phyloP scores from a whole-genome alignment of 2,329 filamentous ascomycete species.

The Colletotrichum viniferum region DNA sequence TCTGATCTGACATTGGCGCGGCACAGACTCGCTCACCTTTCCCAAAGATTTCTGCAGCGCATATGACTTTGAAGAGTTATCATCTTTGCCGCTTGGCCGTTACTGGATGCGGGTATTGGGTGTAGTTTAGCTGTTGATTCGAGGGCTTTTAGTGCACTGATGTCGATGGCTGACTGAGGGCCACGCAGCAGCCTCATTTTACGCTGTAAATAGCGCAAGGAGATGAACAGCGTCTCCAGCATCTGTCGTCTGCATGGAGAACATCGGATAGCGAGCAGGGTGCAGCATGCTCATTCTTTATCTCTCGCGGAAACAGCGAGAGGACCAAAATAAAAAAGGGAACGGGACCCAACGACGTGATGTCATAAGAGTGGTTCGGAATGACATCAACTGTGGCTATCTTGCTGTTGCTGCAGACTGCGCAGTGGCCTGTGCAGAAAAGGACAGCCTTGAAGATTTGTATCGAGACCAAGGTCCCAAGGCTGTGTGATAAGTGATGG shows the following conservation, averaged over 20 bases:
- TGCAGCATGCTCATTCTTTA: not conserved
- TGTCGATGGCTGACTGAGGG: not conserved
- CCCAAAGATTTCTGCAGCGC: not conserved
- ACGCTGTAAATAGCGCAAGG: not conserved
- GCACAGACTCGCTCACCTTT: not conserved
- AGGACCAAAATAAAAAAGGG: not conserved
- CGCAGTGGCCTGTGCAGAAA: not conserved
- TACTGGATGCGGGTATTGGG: not conserved
- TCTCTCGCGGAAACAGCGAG: not conserved
- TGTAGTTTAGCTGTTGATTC: not conserved
- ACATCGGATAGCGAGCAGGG: not conserved
- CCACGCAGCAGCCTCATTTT: not conserved
- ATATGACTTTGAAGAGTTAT: not conserved
- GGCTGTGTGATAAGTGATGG: not conserved
- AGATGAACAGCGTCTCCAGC: not conserved
- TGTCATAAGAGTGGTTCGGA: not conserved
- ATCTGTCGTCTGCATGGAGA: not conserved
- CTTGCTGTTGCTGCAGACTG: not conserved
- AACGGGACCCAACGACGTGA: not conserved
- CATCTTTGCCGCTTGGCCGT: not conserved
- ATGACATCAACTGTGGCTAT: slow-evolving; percentile 5
- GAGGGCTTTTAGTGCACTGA: not conserved
- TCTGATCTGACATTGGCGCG: slow-evolving; percentile 15
- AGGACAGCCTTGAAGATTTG: not conserved
- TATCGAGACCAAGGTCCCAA: not conserved